A percentile compares a stretch with the other conserved stretches of the same genome.
Evolutionary conservation across 2,329 filamentous ascomycete genomes (phyloP).

Genomic region (Scytalidium lignicola): DNA sequence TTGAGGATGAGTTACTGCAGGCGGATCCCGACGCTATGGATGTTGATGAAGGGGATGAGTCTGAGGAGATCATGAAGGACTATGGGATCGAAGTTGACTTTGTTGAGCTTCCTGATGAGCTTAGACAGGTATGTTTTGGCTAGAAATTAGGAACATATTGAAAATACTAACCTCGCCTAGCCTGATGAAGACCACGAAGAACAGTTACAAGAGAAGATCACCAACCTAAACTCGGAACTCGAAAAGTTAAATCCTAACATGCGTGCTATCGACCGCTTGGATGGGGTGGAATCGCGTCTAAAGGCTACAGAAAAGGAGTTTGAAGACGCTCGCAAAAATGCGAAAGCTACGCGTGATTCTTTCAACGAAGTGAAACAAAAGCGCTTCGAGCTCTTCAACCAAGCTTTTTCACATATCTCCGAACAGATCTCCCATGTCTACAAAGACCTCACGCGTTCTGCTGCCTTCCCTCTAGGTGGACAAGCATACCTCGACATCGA

Average conservation of each 20-base stretch:
- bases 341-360: conserved; percentile 70
- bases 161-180: conserved; percentile 33
- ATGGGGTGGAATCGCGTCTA: conserved; percentile 77
- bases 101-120: conserved; percentile 71
- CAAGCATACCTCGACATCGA: conserved; percentile 83
- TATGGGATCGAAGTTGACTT: conserved; percentile 92
- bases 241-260: conserved; percentile 97
- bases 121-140: conserved; percentile 61
- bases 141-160: neutral
- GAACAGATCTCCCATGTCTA: conserved; percentile 93
- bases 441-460: conserved; percentile 85
- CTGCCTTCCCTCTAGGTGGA: conserved; percentile 90
- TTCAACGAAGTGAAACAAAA: conserved; percentile 79
- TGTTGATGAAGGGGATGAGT: conserved; percentile 68
- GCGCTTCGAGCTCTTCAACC: conserved; percentile 88
- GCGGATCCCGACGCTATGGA: conserved; percentile 89
- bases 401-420: conserved; percentile 89
- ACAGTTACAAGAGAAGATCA: conserved; percentile 71
- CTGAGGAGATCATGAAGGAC: conserved; percentile 69
- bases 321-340: conserved; percentile 71
- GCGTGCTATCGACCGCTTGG: conserved; percentile 87
- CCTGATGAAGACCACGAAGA: conserved; percentile 69
- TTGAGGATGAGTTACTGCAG: conserved; percentile 74
- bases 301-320: conserved; percentile 84
- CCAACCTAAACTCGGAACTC: conserved; percentile 68